A percentile compares a stretch with the other conserved stretches of the same genome.
These are phyloP conservation scores for Trichoderma sp. DNA, from an alignment of 2,329 filamentous ascomycete species.

Conservation along the genomic window DNA sequence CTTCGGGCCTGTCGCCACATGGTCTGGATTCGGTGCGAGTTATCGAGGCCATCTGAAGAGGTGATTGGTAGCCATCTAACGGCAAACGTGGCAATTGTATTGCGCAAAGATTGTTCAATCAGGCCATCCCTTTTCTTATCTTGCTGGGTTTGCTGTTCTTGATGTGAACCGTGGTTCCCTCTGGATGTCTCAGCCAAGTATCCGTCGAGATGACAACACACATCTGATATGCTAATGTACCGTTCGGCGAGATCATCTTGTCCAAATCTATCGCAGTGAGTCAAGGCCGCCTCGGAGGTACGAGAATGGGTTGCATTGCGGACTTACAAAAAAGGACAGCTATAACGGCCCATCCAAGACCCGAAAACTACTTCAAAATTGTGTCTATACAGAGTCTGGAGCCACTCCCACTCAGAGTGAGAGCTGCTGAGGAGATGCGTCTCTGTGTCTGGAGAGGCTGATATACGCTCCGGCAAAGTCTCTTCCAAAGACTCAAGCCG, in stretches of 20 bases:
- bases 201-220: conserved; percentile 1
- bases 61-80: conserved; percentile 11
- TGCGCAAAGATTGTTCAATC: neutral
- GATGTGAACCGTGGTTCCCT: neutral
- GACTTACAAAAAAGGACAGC: conserved; percentile 7
- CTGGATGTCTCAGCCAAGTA: conserved; percentile 3
- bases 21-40: conserved; percentile 1
- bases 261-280: conserved; percentile 1
- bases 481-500: neutral
- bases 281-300: neutral
- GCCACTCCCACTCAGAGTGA: conserved; percentile 5
- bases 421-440: neutral
- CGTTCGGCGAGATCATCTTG: conserved; percentile 5
- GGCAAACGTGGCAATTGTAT: conserved; percentile 6
- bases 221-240: conserved; percentile 12
- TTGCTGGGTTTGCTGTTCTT: neutral
- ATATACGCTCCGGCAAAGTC: neutral
- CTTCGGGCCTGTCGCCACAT: conserved; percentile 13
- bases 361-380: conserved; percentile 8
- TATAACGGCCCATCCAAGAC: conserved; percentile 13
- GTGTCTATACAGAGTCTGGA: conserved; percentile 10
- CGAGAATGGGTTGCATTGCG: neutral
- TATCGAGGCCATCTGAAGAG: conserved; percentile 7
- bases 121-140: neutral
- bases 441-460: neutral